Evolutionary conservation across 805 yeast genomes (phyloP), one percentile per base, ranked within the genome.

Genomic region (Wickerhamiella siamensis): DNA sequence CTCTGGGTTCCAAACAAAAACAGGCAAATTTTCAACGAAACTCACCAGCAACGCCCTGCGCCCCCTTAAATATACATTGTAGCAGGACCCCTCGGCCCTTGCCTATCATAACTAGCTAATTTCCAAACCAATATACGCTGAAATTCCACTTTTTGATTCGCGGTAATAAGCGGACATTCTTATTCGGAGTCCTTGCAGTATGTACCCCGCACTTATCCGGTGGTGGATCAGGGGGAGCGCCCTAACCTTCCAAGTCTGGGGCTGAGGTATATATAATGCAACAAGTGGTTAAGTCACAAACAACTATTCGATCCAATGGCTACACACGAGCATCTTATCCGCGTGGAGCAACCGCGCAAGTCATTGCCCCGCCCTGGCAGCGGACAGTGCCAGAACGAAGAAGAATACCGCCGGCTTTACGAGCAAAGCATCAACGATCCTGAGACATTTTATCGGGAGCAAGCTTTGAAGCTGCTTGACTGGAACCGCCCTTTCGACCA

Each of bases 381-480:
- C 24, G 47, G 40, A 9, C 64, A 71, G 55, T 54, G 75, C 43
- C 47, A 63, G 21, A 67, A 70, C 31, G 60, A 74, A 41, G 76
- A 63, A 17, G 67, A 73, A 44, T 75, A 75, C 57, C 52, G 67
- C 43, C 50, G 60, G 41, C 51, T 70, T 62, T 73, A 76, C 61
- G 58, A 70, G 45, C 71, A 76, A 54, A 72, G 79, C 20, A 69
- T 76, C 49, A 67, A 67, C 41, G 62, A 73, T 47, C 81, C 82
- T 2, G 62, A 64, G 41, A 51, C 52, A 26, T 76, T 76, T 52
- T 76, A 73, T 50, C 78, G 77, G 39, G 65, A 66, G 9, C 63
- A 63, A 60, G 82, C 78, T 15, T 53, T 54, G 17, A 66, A 71
- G 38, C 55, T 58, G 47, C 64, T 76, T 50, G 58, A 63, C 46